Base-by-base conservation (phyloP, 257 asterid genomes). In the Coffea canephora region DNA sequence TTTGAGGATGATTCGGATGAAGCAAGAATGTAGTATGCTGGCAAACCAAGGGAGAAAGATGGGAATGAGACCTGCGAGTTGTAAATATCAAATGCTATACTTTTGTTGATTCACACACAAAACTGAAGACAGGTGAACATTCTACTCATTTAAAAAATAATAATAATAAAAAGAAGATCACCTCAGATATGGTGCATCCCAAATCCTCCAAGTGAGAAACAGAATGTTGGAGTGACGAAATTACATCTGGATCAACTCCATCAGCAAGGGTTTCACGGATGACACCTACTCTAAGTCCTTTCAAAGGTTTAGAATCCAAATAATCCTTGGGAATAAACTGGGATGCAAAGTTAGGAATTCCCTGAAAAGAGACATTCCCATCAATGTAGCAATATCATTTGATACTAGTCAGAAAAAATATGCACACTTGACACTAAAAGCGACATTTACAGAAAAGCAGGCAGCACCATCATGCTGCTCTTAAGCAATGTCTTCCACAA, bases 1-100 rank as follows among this genome's bases (percentile, higher is more conserved):
- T 96, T 96, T 25, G 98, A 96, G 67, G 99, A 96, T 69, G 99
- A 89, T 87, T 96, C 98, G 25, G 95, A 96, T 1, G 93, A 89
- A 83, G 99, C 99, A 81, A 96, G 97, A 79, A 94, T 88, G 80
- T 96, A 96, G 85, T 96, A 96, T 73, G 99, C 99, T 7, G 99
- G 97, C 80, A 96, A 87, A 78, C 99, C 98, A 87, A 96, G 92
- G 83, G 98, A 91, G 87, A 89, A 96, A 79, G 97, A 91, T 25
- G 99, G 97, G 87, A 96, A 82, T 1, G 97, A 88, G 54, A 95
- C 97, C 99, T 95, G 88, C 49, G 77, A 80, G 79, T 61, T 73
- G 10, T 79, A 75, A 65, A 62, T 74, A 74, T 71, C 82, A 45
- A 54, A 68, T 54, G 34, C 62, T 18, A 69, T 9, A 21, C 5